Evolutionary conservation across 1,139 yeast species (phyloP), one percentile per base, ranked within the genome.

Genomic region (Eremothecium gossypii): DNA sequence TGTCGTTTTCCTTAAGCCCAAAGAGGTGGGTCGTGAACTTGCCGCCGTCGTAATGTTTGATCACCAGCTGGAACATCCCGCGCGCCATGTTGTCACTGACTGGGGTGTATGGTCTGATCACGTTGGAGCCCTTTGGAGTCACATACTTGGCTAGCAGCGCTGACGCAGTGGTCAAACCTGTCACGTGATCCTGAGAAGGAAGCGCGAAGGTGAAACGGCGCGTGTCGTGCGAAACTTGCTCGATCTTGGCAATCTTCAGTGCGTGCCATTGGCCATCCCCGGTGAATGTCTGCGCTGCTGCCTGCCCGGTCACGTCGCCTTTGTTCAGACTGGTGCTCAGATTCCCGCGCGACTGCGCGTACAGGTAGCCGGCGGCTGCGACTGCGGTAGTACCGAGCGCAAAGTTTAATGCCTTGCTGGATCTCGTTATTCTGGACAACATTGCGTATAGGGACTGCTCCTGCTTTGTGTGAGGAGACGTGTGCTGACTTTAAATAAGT

Each of bases 31-130:
- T 70, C 41, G 94, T 77, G 79, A 89, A 81, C 68, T 84, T 83
- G 55, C 97, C 97, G 38, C 65, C 67, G 41, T 79, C 83, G 69
- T 93, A 93, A 50, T 73, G 77, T 74, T 93, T 93, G 64, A 93
- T 71, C 49, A 89, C 76, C 54, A 93, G 76, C 49, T 85, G 87
- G 58, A 93, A 71, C 45, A 74, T 64, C 42, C 98, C 98, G 63
- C 73, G 73, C 48, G 73, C 71, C 43, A 77, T 78, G 42, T 74
- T 70, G 57, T 83, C 86, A 30, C 85, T 75, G 43, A 81, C 73
- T 45, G 99, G 98, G 31, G 99, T 93, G 73, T 93, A 93, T 38
- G 99, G 98, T 70, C 99, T 83, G 51, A 93, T 73, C 45, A 91
- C 96, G 58, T 81, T 79, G 67, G 71, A 78, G 53, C 96, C 97